These are phyloP conservation scores for Davidsoniella eucalypti DNA, from an alignment of 2,329 filamentous ascomycete genomes.

Conservation along the genomic window DNA sequence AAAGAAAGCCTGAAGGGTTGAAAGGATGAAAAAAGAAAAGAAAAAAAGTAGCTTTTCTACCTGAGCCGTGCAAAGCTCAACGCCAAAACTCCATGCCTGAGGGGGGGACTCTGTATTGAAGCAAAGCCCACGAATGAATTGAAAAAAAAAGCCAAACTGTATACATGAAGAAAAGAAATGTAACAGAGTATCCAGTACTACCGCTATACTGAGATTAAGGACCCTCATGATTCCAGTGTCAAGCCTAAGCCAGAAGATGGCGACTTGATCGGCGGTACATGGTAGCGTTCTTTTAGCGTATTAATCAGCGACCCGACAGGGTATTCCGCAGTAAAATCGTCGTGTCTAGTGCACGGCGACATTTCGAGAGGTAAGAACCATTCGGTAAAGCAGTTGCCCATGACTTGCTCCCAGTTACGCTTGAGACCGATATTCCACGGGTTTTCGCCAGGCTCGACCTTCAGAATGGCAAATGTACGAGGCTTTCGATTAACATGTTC, in stretches of 20 bases:
- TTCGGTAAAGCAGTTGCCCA: conserved; percentile 55
- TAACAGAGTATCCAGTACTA: no score
- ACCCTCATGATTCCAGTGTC: no score
- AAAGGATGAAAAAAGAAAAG: not conserved
- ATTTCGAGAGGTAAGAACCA: conserved; percentile 66
- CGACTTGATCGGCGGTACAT: no score
- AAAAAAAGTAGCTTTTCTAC: not conserved
- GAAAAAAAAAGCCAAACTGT: no score
- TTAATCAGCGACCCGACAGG: conserved; percentile 46
- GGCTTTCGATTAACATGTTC: conserved; percentile 15
- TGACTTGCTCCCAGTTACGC: conserved; percentile 60
- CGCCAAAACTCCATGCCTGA: no score
- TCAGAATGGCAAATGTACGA: conserved; percentile 64
- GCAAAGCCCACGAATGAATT: no score
- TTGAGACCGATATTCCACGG: conserved; percentile 63
- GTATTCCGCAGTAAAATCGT: conserved; percentile 49
- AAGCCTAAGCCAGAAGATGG: no score
- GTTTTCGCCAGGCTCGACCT: conserved; percentile 58
- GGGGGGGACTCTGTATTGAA: no score
- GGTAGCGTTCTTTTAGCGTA: conserved; percentile 31
- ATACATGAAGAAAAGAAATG: no score
- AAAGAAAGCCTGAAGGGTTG: not conserved
- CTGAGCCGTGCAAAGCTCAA: no score
- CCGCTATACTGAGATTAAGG: no score
- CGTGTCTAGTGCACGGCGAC: conserved; percentile 59